phyloP scores from a whole-genome alignment of 164 flowering plant species.

The Vitis rupestris region DNA sequence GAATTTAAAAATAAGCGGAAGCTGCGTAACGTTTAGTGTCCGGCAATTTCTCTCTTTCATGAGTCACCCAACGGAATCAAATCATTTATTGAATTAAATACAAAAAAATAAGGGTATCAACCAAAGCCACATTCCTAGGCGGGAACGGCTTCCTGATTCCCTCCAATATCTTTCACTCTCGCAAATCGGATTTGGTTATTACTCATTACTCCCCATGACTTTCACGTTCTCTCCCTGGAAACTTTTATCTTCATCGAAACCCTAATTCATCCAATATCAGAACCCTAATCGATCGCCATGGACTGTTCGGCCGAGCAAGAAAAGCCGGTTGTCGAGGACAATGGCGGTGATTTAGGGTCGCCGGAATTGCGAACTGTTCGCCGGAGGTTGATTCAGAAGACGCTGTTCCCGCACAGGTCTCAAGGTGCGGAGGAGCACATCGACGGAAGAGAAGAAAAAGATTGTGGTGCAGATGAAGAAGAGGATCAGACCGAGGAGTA shows the following conservation, averaged over 20 bases:
- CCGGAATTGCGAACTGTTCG: slow-evolving; percentile 30
- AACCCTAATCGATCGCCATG: slow-evolving; percentile 19
- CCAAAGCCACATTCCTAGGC: slow-evolving; percentile 3
- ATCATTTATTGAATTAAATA: too few relatives aligned
- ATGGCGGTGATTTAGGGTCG: neutral
- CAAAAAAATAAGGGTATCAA: too few relatives aligned
- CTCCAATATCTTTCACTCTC: slow-evolving; percentile 20
- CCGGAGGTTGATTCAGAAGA: slow-evolving; percentile 56
- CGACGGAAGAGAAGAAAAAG: neutral
- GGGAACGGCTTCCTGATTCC: slow-evolving; percentile 25
- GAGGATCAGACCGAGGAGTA: slow-evolving; percentile 35
- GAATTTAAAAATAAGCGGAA: too few relatives aligned
- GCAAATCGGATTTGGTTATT: neutral
- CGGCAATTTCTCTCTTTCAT: too few relatives aligned
- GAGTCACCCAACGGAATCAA: too few relatives aligned
- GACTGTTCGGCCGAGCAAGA: slow-evolving; percentile 20
- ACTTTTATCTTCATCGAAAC: slow-evolving; percentile 7
- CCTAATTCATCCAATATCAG: slow-evolving; percentile 8
- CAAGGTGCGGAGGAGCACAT: slow-evolving; percentile 14
- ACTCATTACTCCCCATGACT: neutral
- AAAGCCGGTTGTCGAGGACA: slow-evolving; percentile 7
- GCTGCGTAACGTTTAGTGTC: too few relatives aligned
- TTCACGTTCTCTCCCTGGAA: neutral
- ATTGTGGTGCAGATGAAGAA: slow-evolving; percentile 7
- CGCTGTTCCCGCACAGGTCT: slow-evolving; percentile 36